Evolutionary conservation across 352 stramenopile genomes (phyloP).

Genomic region (Phytophthora rubi): DNA sequence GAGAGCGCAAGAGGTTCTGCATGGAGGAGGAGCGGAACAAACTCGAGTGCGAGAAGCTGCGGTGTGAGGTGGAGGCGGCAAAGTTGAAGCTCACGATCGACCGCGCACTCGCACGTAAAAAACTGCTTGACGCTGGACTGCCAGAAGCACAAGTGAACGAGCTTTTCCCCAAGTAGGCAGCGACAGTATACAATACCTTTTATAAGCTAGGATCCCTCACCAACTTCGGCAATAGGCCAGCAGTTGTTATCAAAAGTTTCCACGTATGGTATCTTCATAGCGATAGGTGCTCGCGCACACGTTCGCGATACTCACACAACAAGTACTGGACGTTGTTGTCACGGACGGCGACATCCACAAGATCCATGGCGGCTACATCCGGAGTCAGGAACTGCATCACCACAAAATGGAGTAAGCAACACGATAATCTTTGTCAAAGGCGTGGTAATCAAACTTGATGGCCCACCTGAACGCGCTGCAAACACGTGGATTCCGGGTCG

Average conservation of each 20-base stretch:
- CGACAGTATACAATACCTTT: background rate
- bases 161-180: conserved; percentile 27
- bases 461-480: conserved; percentile 66
- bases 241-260: conserved; percentile 9
- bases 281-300: conserved; percentile 36
- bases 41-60: conserved; percentile 74
- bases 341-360: conserved; percentile 60
- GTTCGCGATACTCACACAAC: conserved; percentile 65
- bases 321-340: conserved; percentile 69
- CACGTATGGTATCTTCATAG: conserved; percentile 5
- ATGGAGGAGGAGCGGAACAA: conserved; percentile 66
- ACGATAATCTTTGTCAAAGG: background rate
- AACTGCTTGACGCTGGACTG: conserved; percentile 58
- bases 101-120: conserved; percentile 56
- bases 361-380: conserved; percentile 43
- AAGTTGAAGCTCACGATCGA: conserved; percentile 62
- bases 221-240: background rate
- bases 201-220: background rate
- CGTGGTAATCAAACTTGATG: background rate
- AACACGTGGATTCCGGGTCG: conserved; percentile 53
- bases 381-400: conserved; percentile 5
- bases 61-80: conserved; percentile 59
- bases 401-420: background rate
- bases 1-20: conserved; percentile 65
- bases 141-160: conserved; percentile 48